These are phyloP conservation scores for Ophiostoma angusticollis DNA, from an alignment of 2,329 filamentous ascomycete species.

Conservation along the genomic window DNA sequence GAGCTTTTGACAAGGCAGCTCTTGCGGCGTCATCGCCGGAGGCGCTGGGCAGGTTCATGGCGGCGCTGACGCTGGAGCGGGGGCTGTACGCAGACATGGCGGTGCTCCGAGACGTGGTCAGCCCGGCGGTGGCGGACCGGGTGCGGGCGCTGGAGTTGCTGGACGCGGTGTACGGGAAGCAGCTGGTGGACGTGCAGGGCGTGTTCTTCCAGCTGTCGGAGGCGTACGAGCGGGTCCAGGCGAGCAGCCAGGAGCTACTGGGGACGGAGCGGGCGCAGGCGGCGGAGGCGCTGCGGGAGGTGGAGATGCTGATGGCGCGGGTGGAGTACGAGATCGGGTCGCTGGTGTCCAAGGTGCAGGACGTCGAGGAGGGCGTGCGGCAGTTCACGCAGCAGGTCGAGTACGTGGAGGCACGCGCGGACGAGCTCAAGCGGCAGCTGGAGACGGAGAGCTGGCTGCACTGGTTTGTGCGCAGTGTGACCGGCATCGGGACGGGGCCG, in stretches of 20 bases:
- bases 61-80: constrained; percentile 40
- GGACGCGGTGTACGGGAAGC: constrained; percentile 47
- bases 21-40: neutral
- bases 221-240: constrained; percentile 53
- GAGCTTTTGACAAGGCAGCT: neutral
- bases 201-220: constrained; percentile 61
- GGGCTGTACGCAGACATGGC: constrained; percentile 41
- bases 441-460: constrained; percentile 52
- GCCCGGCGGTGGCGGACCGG: constrained; percentile 48
- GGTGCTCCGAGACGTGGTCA: constrained; percentile 37
- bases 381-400: constrained; percentile 70
- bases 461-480: constrained; percentile 50
- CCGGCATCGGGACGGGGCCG: constrained; percentile 46
- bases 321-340: constrained; percentile 84
- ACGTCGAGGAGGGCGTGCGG: constrained; percentile 70
- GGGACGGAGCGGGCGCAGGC: constrained; percentile 55
- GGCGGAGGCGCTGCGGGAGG: constrained; percentile 59
- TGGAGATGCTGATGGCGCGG: constrained; percentile 71
- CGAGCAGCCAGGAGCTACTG: constrained; percentile 56
- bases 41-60: constrained; percentile 21
- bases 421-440: constrained; percentile 48
- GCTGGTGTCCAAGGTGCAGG: constrained; percentile 66
- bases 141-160: constrained; percentile 44
- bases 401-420: constrained; percentile 53
- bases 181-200: constrained; percentile 51